Evolutionary conservation across 345 rosid species (phyloP), one percentile per base, ranked within the genome.

Genomic region (Pseudoturritis turrita): DNA sequence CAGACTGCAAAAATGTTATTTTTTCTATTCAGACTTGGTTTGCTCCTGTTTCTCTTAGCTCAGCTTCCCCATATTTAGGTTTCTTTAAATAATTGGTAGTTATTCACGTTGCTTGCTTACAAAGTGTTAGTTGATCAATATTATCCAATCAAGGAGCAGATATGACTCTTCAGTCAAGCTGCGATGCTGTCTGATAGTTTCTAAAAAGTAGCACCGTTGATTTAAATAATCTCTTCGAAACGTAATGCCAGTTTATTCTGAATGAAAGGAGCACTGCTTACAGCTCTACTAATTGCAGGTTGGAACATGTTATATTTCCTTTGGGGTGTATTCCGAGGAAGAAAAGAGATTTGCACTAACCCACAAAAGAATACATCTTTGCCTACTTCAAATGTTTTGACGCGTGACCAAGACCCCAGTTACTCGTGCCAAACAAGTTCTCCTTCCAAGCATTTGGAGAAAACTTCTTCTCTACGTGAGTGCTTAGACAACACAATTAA

Each of bases 321-420:
- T 36, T 95, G 99, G 99, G 99, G 97, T 45, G 96, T 91, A 51
- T 95, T 91, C 79, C 87, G 83, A 74, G 89, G 88, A 80, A 88
- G 81, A 73, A 82, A 73, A 75, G 80, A 62, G 33, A 78, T 8
- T 49, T 71, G 60, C 72, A 75, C 80, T 36, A 78, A 78, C 66
- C 70, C 85, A 61, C 69, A 71, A 14, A 82, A 80, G 76, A 77
- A 66, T 61, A 56, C 74, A 17, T 71, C 73, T 25, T 57, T 72
- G 74, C 65, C 60, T 69, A 35, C 60, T 82, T 69, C 72, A 74
- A 69, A 46, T 45, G 70, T 75, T 69, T 25, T 62, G 51, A 59
- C 37, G 6, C 19, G 6, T 14, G 80, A 72, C 52, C 56, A 54
- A 66, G 57, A 80, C 50, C 40, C 68, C 68, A 72, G 68, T 41